phyloP scores from a whole-genome alignment of 1,284 basidiomycete species.

The Marasmius oreades region DNA sequence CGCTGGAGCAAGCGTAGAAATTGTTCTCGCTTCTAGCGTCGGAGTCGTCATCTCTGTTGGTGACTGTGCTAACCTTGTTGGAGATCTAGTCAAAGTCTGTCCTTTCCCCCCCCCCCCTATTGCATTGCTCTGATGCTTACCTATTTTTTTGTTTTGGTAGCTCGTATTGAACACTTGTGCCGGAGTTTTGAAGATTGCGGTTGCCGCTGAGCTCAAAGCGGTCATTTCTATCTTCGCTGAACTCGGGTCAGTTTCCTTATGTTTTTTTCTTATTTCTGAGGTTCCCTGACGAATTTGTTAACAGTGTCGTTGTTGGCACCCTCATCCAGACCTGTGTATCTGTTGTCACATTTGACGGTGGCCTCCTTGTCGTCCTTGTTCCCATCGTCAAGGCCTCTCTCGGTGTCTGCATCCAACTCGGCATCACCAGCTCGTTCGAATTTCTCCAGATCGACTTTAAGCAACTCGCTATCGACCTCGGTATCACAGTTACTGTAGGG shows the following conservation, averaged over 20 bases:
- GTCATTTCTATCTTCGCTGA: neutral
- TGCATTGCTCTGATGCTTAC: neutral
- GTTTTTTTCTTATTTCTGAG: neutral
- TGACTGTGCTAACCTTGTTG: slow-evolving; percentile 1
- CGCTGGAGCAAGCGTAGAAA: neutral
- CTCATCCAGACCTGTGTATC: neutral
- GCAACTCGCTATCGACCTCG: neutral
- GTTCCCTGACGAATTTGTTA: neutral
- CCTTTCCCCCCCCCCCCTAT: neutral
- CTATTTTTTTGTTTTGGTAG: too few relatives aligned
- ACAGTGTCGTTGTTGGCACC: neutral
- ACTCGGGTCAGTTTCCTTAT: neutral
- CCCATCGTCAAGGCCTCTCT: slow-evolving; percentile 1
- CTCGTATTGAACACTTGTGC: neutral
- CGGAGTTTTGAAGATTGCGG: neutral
- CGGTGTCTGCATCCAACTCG: slow-evolving; percentile 1
- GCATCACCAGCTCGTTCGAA: neutral
- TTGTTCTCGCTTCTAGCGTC: neutral
- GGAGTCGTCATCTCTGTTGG: neutral
- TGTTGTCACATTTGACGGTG: neutral
- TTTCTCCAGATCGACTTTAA: neutral
- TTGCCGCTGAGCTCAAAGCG: neutral
- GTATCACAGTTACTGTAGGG: neutral
- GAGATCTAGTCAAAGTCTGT: neutral
- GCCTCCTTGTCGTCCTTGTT: neutral